Percentiles rank a stretch among this genome's conserved stretches.
Conservation (phyloP, 1,284 basidiomycete genomes). For the Ceratobasidium papillatum region DNA sequence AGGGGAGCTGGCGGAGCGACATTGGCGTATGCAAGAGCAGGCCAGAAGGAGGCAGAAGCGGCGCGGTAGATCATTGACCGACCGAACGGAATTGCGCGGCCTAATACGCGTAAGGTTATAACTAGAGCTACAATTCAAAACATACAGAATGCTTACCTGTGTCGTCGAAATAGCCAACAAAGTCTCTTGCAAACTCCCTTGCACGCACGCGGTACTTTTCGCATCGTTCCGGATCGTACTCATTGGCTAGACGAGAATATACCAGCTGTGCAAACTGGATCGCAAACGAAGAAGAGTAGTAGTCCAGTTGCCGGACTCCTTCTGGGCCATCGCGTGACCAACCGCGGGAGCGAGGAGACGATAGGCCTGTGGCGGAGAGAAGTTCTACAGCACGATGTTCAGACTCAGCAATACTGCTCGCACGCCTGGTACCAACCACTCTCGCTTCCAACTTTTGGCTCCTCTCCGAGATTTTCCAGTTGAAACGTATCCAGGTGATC, state of each 20-base stretch:
- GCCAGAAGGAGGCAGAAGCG: slow-evolving; percentile 81
- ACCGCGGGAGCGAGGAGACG: slow-evolving; percentile 52
- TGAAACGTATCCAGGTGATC: slow-evolving; percentile 83
- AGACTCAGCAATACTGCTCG: not conserved
- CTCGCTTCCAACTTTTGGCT: slow-evolving; percentile 28
- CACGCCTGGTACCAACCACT: not conserved
- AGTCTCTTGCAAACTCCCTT: slow-evolving; percentile 69
- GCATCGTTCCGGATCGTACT: slow-evolving; percentile 70
- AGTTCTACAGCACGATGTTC: not conserved
- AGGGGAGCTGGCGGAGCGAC: slow-evolving; percentile 72
- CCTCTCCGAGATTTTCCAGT: slow-evolving; percentile 59
- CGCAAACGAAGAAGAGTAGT: slow-evolving; percentile 81
- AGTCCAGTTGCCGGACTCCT: slow-evolving; percentile 79
- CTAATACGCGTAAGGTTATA: too few relatives aligned
- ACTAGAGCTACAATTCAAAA: too few relatives aligned
- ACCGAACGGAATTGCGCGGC: slow-evolving; percentile 78
- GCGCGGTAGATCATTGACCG: slow-evolving; percentile 80
- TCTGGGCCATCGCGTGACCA: slow-evolving; percentile 82
- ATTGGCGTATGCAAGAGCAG: slow-evolving; percentile 74
- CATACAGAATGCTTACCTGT: too few relatives aligned
- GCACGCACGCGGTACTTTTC: slow-evolving; percentile 72
- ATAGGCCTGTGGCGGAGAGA: not conserved
- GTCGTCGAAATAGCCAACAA: slow-evolving; percentile 77
- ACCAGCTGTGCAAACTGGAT: slow-evolving; percentile 78
- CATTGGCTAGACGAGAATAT: slow-evolving; percentile 72